Base-by-base conservation (phyloP, 1,284 basidiomycete species). In the Ceratobasidium sp. region DNA sequence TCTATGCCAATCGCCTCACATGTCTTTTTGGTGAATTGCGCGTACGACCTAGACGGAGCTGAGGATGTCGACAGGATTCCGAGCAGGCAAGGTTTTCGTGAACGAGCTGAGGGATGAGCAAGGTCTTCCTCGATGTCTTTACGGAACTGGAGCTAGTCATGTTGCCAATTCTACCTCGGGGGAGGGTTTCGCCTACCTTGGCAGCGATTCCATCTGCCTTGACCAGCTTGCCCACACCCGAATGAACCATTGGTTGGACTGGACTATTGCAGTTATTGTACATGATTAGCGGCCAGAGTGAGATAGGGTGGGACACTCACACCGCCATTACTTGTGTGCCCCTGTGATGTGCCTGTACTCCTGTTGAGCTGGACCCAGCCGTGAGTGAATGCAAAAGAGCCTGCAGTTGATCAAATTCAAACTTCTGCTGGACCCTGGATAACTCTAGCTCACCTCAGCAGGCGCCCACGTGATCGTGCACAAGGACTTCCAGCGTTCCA, bases 21-120 rank as follows among this genome's bases (percentile, higher is more conserved):
- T 74, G 96, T 94, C 78, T 91, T 95, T 80, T 86, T 86, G 51
- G 96, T 98, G 81, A 97, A 98, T 76, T 96, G 92, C 18, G 96
- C 93, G 78, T 99, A 99, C 75, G 87, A 90, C 78, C 87, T 89
- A 78, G 95, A 96, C 1, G 96, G 95, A 3, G 89, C 88, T 59
- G 91, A 90, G 0, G 89, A 87, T 0, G 95, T 97, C 0, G 94
- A 91, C 30, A 99, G 86, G 77, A 98, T 97, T 9, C 96, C 96
- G 71, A 98, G 90, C 28, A 99, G 86, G 78, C 90, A 93, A 5
- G 95, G 93, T 25, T 81, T 79, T 30, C 82, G 82, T 4, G 81
- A 62, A 42, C 79, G 78, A 48, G 74, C 48, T 21, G 49, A 48
- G 5, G 67, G 42, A 25, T 25, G 44, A 14, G 62, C 25, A 23